Conservation (phyloP, 208 protist species). For the Giardia duodenalis region DNA sequence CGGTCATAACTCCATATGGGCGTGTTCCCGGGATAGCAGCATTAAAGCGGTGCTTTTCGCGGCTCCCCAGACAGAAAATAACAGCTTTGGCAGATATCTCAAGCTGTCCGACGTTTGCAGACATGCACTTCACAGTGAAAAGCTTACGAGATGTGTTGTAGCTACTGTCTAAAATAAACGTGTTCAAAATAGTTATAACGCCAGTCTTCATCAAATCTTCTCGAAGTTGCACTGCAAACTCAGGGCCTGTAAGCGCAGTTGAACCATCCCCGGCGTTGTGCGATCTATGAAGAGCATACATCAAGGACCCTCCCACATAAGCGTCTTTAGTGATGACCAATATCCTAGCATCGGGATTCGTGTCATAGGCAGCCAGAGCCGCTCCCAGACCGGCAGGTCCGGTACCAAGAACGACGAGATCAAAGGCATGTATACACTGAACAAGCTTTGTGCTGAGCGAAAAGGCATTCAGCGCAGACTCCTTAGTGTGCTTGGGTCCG, state of each 20-base stretch:
- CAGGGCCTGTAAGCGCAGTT: slow-evolving; percentile 34
- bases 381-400: slow-evolving; percentile 37
- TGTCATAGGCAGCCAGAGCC: neutral
- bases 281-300: slow-evolving; percentile 26
- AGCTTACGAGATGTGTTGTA: neutral
- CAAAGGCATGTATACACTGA: neutral
- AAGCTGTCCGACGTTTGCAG: neutral
- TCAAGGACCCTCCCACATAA: slow-evolving; percentile 18
- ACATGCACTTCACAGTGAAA: neutral
- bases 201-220: neutral
- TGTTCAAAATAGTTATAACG: slow-evolving; percentile 1
- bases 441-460: neutral
- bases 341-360: neutral
- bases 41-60: slow-evolving; percentile 14
- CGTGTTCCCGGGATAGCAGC: slow-evolving; percentile 31
- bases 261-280: neutral
- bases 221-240: slow-evolving; percentile 30
- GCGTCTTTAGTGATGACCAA: slow-evolving; percentile 20
- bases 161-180: slow-evolving; percentile 3
- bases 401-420: slow-evolving; percentile 35
- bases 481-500: neutral
- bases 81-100: neutral
- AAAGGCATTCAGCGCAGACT: neutral
- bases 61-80: slow-evolving; percentile 22
- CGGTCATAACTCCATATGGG: slow-evolving; percentile 31